Base-by-base conservation (phyloP, 1,139 yeast species). In the Sugiyamaella grinbergsii region DNA sequence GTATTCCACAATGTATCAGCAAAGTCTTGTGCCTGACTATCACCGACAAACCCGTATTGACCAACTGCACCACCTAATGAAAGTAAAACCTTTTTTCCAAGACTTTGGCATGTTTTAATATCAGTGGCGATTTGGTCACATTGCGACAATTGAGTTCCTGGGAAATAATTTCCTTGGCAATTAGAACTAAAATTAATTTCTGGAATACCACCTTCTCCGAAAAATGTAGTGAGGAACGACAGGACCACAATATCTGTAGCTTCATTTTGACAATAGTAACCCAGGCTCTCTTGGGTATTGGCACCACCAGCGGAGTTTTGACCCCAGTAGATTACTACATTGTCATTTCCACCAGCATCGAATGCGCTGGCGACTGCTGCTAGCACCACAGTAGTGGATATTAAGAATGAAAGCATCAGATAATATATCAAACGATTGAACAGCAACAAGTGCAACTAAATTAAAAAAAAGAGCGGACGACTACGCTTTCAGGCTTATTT, bases 1-100 rank as follows among this genome's bases (percentile, higher is more conserved):
- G 80, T 77, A 66, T 87, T 73, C 96, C 97, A 91, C 53, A 90
- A 71, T 24, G 83, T 78, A 28, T 73, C 72, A 8, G 97, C 97
- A 67, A 86, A 87, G 0, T 67, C 71, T 52, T 74, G 76, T 33
- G 86, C 97, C 55, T 79, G 77, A 2, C 71, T 52, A 57, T 85
- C 90, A 51, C 71, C 64, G 4, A 76, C 53, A 62, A 91, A 86
- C 0, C 95, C 91, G 62, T 89, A 89, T 22, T 78, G 62, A 22
- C 96, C 96, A 45, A 80, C 63, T 15, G 95, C 88, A 64, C 98
- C 98, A 54, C 98, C 98, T 60, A 91, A 67, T 0, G 97, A 89
- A n/a, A 91, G 75, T 47, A 91, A 68, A 5, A 91, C 83, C 59
- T 82, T 82, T 63, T 86, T 87, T 49, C 97, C 97, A 26, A 76